These are phyloP conservation scores for Fusarium devonianum DNA, from an alignment of 2,329 filamentous ascomycete genomes.

Conservation along the genomic window DNA sequence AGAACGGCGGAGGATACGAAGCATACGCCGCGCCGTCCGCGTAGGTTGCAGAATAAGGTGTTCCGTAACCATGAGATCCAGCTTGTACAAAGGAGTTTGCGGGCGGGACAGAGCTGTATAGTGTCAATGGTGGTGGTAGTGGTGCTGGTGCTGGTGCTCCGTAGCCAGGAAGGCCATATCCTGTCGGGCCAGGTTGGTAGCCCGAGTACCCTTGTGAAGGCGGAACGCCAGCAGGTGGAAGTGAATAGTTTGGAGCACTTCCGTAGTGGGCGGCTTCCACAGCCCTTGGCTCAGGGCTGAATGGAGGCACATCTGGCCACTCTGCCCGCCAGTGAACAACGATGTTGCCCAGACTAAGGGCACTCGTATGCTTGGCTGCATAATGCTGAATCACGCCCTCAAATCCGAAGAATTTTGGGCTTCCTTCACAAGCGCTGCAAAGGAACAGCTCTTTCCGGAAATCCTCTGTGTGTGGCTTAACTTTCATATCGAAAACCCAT, in stretches of 20 bases:
- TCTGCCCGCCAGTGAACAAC: constrained; percentile 82
- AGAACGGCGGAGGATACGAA: constrained; percentile 19
- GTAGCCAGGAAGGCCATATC: constrained; percentile 28
- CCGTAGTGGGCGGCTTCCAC: constrained; percentile 31
- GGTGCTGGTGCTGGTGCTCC: constrained; percentile 9
- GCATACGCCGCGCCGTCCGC: constrained; percentile 15
- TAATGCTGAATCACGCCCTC: constrained; percentile 84
- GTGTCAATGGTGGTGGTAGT: constrained; percentile 3
- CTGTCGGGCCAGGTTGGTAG: constrained; percentile 19
- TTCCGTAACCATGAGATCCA: constrained; percentile 19
- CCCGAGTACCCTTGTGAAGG: constrained; percentile 14
- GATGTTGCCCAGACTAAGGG: constrained; percentile 73
- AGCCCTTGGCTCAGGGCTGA: constrained; percentile 65
- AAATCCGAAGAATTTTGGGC: constrained; percentile 74
- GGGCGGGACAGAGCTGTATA: constrained; percentile 15
- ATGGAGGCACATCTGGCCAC: constrained; percentile 80
- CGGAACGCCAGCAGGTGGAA: neutral
- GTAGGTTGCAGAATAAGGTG: constrained; percentile 20
- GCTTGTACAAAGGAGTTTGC: constrained; percentile 13
- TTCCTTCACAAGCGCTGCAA: constrained; percentile 72
- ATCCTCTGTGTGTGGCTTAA: constrained; percentile 72
- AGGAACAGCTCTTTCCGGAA: constrained; percentile 77
- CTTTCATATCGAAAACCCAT: constrained; percentile 80
- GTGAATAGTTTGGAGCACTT: constrained; percentile 9
- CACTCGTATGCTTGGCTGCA: constrained; percentile 78